These are phyloP conservation scores for Candida silvatica DNA, from an alignment of 805 yeast genomes.

Conservation along the genomic window DNA sequence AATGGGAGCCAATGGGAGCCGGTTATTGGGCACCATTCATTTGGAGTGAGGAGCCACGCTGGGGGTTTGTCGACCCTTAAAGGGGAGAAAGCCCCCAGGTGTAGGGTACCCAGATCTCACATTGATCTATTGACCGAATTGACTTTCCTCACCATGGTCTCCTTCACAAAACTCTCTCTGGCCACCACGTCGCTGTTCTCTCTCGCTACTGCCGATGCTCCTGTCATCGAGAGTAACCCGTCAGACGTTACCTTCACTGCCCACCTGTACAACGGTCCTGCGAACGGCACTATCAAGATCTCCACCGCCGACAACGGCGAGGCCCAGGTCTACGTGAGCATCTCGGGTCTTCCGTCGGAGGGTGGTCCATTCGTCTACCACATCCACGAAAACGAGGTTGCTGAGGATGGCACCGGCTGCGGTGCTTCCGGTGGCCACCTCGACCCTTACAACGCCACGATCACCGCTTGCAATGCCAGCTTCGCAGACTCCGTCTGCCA, in stretches of 20 bases:
- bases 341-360: slow-evolving; percentile 56
- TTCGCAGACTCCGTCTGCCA: slow-evolving; percentile 50
- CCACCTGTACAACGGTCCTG: slow-evolving; percentile 39
- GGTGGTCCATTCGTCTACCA: slow-evolving; percentile 69
- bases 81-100: too few relatives aligned
- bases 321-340: slow-evolving; percentile 60
- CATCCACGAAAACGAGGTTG: slow-evolving; percentile 52
- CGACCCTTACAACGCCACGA: slow-evolving; percentile 53
- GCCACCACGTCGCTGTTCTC: slow-evolving; percentile 49
- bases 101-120: too few relatives aligned
- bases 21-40: too few relatives aligned
- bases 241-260: slow-evolving; percentile 46
- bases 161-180: too few relatives aligned
- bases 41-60: too few relatives aligned
- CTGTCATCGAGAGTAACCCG: slow-evolving; percentile 41
- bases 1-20: too few relatives aligned
- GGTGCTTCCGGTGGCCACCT: slow-evolving; percentile 48
- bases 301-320: slow-evolving; percentile 51
- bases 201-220: slow-evolving; percentile 29
- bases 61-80: too few relatives aligned
- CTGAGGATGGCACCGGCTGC: slow-evolving; percentile 42
- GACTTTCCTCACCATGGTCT: too few relatives aligned
- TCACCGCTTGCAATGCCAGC: slow-evolving; percentile 37
- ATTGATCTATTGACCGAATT: too few relatives aligned
- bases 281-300: slow-evolving; percentile 41